Conservation (phyloP, 2,329 filamentous ascomycete genomes). For the Emmonsiellopsis sp. region DNA sequence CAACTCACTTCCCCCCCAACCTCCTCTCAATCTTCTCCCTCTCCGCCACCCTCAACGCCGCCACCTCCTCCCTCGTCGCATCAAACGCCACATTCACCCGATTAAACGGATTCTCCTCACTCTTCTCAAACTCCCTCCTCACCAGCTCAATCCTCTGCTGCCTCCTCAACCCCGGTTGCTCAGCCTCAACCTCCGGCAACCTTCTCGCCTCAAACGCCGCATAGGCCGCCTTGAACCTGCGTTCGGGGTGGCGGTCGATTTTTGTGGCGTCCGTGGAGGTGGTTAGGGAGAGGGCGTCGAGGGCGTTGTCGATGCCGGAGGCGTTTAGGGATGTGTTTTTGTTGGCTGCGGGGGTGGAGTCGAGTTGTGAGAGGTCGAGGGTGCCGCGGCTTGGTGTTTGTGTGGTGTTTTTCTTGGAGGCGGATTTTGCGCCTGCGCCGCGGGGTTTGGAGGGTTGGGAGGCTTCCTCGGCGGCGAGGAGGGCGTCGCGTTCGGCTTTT, state of each 20-base stretch:
- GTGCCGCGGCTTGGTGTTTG: constrained; percentile 42
- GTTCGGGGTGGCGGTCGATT: constrained; percentile 81
- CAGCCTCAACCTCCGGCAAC: constrained; percentile 74
- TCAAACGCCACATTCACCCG: constrained; percentile 71
- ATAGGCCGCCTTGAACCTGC: constrained; percentile 78
- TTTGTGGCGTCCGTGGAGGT: constrained; percentile 51
- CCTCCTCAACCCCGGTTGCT: constrained; percentile 68
- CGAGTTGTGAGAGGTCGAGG: constrained; percentile 67
- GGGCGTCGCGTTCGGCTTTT: constrained; percentile 83
- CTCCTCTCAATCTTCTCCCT: constrained; percentile 65
- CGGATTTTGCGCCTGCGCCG: constrained; percentile 38
- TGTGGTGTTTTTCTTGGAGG: constrained; percentile 36
- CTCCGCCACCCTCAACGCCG: constrained; percentile 56
- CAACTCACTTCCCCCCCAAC: constrained; percentile 34
- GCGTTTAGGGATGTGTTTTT: constrained; percentile 56
- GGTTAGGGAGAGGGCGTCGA: constrained; percentile 72
- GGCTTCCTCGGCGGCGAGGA: constrained; percentile 74
- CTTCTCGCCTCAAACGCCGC: constrained; percentile 72
- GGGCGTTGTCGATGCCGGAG: constrained; percentile 82
- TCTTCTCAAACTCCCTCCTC: constrained; percentile 88
- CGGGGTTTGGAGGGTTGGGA: constrained; percentile 54
- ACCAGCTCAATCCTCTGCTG: constrained; percentile 80
- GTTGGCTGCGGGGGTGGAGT: constrained; percentile 44
- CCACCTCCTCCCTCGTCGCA: constrained; percentile 66
- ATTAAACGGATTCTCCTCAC: constrained; percentile 92